phyloP scores from a whole-genome alignment of 108 stramenopile genomes.

The Cyclotella distinguenda region DNA sequence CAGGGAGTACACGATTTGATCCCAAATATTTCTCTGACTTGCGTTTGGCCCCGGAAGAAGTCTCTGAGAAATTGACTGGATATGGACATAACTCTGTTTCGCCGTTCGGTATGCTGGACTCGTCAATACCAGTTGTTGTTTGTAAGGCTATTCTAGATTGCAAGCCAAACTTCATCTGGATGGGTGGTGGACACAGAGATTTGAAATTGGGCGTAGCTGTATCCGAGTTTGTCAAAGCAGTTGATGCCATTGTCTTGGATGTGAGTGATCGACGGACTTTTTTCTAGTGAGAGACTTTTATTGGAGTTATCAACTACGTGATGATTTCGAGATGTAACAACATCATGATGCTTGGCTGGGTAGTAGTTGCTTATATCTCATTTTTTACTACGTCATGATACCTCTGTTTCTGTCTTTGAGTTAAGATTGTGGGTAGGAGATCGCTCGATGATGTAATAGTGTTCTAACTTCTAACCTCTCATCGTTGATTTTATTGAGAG shows the following conservation, averaged over 20 bases:
- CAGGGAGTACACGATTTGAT: constrained; percentile 31
- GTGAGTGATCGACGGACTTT: constrained; percentile 34
- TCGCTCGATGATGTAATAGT: no score
- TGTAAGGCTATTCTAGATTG: constrained; percentile 51
- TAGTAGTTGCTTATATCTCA: no score
- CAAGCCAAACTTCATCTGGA: constrained; percentile 67
- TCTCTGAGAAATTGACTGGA: constrained; percentile 73
- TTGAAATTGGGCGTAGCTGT: constrained; percentile 80
- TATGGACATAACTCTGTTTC: constrained; percentile 76
- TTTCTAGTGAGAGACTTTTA: no score
- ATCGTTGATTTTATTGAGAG: no score
- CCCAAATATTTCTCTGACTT: constrained; percentile 63
- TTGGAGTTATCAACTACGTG: no score
- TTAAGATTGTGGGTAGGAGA: no score
- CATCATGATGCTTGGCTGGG: no score
- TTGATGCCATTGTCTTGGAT: constrained; percentile 63
- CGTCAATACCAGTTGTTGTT: constrained; percentile 64
- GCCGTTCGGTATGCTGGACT: constrained; percentile 74
- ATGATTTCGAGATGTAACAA: no score
- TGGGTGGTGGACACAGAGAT: constrained; percentile 81
- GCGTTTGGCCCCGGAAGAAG: constrained; percentile 62
- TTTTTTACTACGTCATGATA: no score
- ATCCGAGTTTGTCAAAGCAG: constrained; percentile 57
- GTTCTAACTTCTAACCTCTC: no score
- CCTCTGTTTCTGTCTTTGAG: no score